Base-by-base conservation (phyloP, 2,329 filamentous ascomycete genomes). In the Calonectria henricotiae region DNA sequence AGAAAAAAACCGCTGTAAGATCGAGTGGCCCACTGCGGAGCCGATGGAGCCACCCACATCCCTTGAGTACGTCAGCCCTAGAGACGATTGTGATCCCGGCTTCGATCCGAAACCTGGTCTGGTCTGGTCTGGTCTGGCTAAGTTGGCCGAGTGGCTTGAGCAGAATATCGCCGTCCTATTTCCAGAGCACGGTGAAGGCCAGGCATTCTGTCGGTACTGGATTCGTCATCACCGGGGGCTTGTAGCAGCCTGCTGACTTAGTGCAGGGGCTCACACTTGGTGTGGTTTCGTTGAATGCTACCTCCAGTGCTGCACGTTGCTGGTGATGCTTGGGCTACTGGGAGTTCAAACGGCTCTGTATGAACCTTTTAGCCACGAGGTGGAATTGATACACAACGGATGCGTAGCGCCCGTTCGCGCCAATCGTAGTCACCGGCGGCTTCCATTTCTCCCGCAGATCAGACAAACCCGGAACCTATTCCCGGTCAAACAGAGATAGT, bases 161-260 rank as follows among this genome's bases (percentile, higher is more conserved):
- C 47, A 51, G 17, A 30, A 27, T 51, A 13, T 27, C 47, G 25
- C 13, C 27, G 47, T 15, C 15, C 47, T 32, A 32, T 51, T 23
- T 32, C 15, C 47, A 30, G 15, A 8, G 30, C 47, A 32, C 35
- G n/a, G 32, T 25, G n/a, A 58, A 25, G 51, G 20, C 20, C 17
- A 39, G 20, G 11, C 35, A 37, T 17, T 58, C 20, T 58, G n/a
- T 23, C 51, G 35, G 51, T 58, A 39, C 35, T 32, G 51, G 37
- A 58, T 58, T 58, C 51, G 51, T 58, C 51, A 41, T 58, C 51
- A 20, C 51, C 51, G 25, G 51, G 51, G 51, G 51, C 51, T 39
- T 27, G 51, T 58, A 39, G 32, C 51, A 39, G 35, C 51, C 32
- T 39, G 20, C 51, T 39, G 20, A 39, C 51, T 39, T 58, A 20